phyloP scores from a whole-genome alignment of 225 moss, liverwort and hornwort species.

The Neckera pumila region DNA sequence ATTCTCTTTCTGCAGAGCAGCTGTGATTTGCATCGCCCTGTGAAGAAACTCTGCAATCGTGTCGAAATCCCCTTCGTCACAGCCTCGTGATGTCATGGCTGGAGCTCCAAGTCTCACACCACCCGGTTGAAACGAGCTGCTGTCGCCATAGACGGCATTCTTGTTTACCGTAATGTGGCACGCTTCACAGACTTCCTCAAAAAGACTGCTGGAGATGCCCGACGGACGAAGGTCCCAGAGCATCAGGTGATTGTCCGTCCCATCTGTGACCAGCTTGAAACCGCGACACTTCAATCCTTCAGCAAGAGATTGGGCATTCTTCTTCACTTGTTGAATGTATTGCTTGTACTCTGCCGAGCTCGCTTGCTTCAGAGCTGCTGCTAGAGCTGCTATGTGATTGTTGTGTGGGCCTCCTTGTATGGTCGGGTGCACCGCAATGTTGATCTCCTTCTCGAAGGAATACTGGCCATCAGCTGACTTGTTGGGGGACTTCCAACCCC shows the following conservation, averaged over 20 bases:
- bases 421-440: slow-evolving; percentile 73
- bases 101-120: slow-evolving; percentile 71
- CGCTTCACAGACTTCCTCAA: slow-evolving; percentile 91
- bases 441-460: slow-evolving; percentile 63
- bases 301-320: slow-evolving; percentile 60
- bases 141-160: slow-evolving; percentile 73
- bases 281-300: slow-evolving; percentile 58
- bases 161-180: slow-evolving; percentile 82
- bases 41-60: slow-evolving; percentile 56
- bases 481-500: slow-evolving; percentile 22
- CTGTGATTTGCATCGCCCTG: slow-evolving; percentile 61
- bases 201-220: slow-evolving; percentile 59
- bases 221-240: slow-evolving; percentile 83
- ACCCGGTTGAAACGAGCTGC: slow-evolving; percentile 66
- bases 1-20: slow-evolving; percentile 40
- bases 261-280: slow-evolving; percentile 80
- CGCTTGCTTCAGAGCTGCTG: slow-evolving; percentile 73
- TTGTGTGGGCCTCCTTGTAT: slow-evolving; percentile 90
- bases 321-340: slow-evolving; percentile 79
- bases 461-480: slow-evolving; percentile 19
- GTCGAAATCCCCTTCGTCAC: slow-evolving; percentile 17
- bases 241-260: slow-evolving; percentile 87
- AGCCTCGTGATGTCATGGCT: slow-evolving; percentile 37
- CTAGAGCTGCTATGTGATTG: slow-evolving; percentile 82
- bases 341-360: slow-evolving; percentile 45